Base-by-base conservation (phyloP, 345 rosid species). In the Nasturtium officinale region DNA sequence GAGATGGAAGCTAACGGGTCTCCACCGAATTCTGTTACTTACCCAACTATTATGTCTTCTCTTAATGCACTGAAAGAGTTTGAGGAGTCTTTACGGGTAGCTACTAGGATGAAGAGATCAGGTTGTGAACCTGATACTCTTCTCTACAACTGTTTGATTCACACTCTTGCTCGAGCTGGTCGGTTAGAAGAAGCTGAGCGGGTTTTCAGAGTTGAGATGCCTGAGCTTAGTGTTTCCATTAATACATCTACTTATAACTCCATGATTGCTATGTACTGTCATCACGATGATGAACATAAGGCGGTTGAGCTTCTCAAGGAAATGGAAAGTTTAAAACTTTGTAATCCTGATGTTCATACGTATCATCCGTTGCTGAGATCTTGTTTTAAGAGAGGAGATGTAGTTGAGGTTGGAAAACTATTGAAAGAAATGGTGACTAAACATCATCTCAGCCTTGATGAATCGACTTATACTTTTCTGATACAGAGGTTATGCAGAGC, bases 401-500 rank as follows among this genome's bases (percentile, higher is more conserved):
- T 83, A 2, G 89, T 87, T 45, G 79, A 78, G 73, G 84, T 91
- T 76, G 81, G 81, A 72, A 81, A 58, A 6, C 62, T 94, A 64
- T 72, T 89, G 83, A 80, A 83, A 59, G 92, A 87, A 67, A 85
- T 87, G 90, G 88, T 83, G 63, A 86, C 83, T 38, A 91, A 85
- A 75, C 87, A 91, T 74, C 87, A 88, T 50, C 86, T 89, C n/a
- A 91, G 96, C 70, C 82, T 89, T 52, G 97, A 94, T 79, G 46
- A 81, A 46, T 84, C 92, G 13, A 77, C 88, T 13, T 89, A 91
- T 78, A 75, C 87, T 3, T 90, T 94, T 66, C 47, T 91, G 67
- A 85, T 94, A 77, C 98, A 94, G 65, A 89, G 96, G 50, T 81
- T 90, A 6, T 87, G 91, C 52, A 83, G 87, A 79, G 87, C 89